Base-by-base conservation (phyloP, 2,329 filamentous ascomycete genomes). In the Curvularia lunata region DNA sequence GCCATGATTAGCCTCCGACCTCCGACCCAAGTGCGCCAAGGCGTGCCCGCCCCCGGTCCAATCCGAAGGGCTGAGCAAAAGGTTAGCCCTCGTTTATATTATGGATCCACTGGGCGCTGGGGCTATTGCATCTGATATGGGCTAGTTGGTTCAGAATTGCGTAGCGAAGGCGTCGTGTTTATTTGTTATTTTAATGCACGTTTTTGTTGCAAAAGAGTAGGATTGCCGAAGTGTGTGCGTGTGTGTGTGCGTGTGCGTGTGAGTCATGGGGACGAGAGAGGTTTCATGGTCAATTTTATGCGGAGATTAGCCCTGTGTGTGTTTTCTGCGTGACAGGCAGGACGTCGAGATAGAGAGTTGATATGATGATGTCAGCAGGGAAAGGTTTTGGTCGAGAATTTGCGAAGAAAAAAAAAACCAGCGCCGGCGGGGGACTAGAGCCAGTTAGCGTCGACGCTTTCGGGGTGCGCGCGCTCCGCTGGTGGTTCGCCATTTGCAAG, bases 1-100 rank as follows among this genome's bases (percentile, higher is more conserved):
- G 41, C 34, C 19, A 37, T 46, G 28, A 54, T 50, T 43, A 32
- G 27, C 19, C 52, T 19, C 52, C 52, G 52, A 34, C 28, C 46
- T n/a, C 46, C 52, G 52, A 54, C 21, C 45, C 16, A 25, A 4
- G 23, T 30, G 4, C 2, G 52, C 52, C 52, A 54, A 54, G 52
- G 16, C n/a, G 12, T 10, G 6, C 12, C 2, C n/a, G n/a, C n/a
- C 25, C 42, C 42, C 28, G 9, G 23, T 25, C 25, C 43, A 28
- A 47, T 21, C 5, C 43, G 16, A 47, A 27, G 43, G 19, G 43
- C 19, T 19, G 27, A 9, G 13, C 4, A 25, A 25, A 25, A 25
- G 6, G 23, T 28, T 16, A 6, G n/a, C 43, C 27, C 10, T 42
- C 13, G 43, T 28, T 30, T 25, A 34, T n/a, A 47, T 32, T 21